Evolutionary conservation across 805 yeast species (phyloP).

Genomic region (Wickerhamiella spandovensis): DNA sequence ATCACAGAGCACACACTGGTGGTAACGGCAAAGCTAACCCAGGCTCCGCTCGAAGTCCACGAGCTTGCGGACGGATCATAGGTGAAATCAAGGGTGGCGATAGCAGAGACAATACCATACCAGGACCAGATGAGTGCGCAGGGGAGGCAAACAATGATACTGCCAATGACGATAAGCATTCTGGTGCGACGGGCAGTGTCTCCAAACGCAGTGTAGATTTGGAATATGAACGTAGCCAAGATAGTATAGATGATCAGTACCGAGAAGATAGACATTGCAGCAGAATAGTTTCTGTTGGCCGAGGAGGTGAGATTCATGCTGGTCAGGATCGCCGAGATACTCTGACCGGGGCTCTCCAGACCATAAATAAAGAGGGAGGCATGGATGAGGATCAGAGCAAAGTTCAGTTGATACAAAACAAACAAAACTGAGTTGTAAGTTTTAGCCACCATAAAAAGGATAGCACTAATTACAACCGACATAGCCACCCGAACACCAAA

Average conservation of each 20-base stretch:
- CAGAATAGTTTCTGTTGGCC: conserved; percentile 34
- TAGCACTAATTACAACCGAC: conserved; percentile 33
- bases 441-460: conserved; percentile 35
- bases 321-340: conserved; percentile 34
- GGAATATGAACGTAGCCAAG: conserved; percentile 56
- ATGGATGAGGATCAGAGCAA: conserved; percentile 44
- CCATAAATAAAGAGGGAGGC: conserved; percentile 47
- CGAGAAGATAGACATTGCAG: conserved; percentile 49
- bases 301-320: conserved; percentile 29
- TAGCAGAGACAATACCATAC: conserved; percentile 24
- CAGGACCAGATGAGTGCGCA: conserved; percentile 50
- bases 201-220: conserved; percentile 52
- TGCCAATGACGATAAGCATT: conserved; percentile 19
- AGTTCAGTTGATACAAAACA: conserved; percentile 50
- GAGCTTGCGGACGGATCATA: neutral
- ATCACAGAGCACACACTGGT: conserved; percentile 48
- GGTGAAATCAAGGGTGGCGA: neutral
- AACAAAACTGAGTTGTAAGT: conserved; percentile 57
- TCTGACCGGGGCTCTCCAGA: conserved; percentile 24
- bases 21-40: conserved; percentile 54
- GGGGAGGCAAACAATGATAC: conserved; percentile 39
- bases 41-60: conserved; percentile 22
- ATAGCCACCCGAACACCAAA: conserved; percentile 47
- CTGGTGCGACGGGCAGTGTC: conserved; percentile 20
- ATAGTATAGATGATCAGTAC: conserved; percentile 46